A percentile compares a stretch with the other conserved stretches of the same genome.
phyloP scores from a whole-genome alignment of 352 stramenopile genomes.

The Pythium dissimile region DNA sequence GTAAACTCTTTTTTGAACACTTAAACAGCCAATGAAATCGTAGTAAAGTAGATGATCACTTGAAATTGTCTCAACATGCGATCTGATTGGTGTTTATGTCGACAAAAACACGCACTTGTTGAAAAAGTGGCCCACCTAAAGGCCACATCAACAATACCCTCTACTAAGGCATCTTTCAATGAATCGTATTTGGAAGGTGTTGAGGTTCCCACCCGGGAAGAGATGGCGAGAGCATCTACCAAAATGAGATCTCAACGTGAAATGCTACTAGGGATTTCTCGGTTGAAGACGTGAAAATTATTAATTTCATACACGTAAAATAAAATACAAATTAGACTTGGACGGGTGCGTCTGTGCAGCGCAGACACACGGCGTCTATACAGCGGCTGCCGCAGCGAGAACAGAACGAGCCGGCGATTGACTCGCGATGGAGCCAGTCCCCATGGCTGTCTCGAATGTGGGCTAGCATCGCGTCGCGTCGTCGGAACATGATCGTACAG shows the following conservation, averaged over 20 bases:
- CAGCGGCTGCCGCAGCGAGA: constrained; percentile 15
- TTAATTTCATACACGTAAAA: too few species aligned
- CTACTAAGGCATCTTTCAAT: not conserved
- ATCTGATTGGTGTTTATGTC: constrained; percentile 5
- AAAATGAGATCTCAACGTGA: too few species aligned
- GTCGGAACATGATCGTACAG: constrained; percentile 17
- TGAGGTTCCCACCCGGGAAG: not conserved
- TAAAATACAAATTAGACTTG: not conserved
- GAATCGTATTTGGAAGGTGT: too few species aligned
- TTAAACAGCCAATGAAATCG: not conserved
- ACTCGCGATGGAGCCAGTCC: constrained; percentile 23
- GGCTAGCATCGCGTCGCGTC: constrained; percentile 15
- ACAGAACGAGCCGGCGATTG: constrained; percentile 20
- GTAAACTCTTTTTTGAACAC: not conserved
- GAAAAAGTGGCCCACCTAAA: constrained; percentile 1
- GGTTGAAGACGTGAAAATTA: too few species aligned
- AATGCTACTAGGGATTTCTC: too few species aligned
- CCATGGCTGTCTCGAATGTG: constrained; percentile 26
- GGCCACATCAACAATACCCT: constrained; percentile 10
- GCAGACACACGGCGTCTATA: constrained; percentile 9
- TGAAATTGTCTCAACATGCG: not conserved
- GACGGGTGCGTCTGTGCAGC: constrained; percentile 1
- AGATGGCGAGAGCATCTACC: too few species aligned
- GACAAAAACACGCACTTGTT: constrained; percentile 1
- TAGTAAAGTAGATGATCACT: constrained; percentile 3